phyloP scores from a whole-genome alignment of 345 rosid species.

The Citrus maxima region DNA sequence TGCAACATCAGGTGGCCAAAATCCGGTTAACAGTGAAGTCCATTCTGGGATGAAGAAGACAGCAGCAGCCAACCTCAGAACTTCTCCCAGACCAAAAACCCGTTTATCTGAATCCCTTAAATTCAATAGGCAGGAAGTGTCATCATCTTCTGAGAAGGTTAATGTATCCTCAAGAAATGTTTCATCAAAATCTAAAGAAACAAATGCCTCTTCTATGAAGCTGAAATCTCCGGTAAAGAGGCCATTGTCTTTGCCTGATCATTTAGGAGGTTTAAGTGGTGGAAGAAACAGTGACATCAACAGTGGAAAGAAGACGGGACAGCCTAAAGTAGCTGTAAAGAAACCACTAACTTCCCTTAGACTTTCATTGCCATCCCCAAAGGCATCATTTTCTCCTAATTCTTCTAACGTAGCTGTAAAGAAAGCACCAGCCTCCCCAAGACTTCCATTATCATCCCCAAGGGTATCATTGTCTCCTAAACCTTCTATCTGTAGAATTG shows the following conservation, averaged over 20 bases:
- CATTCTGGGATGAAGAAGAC: slow-evolving; percentile 9
- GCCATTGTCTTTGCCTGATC: slow-evolving; percentile 19
- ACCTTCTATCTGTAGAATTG: slow-evolving; percentile 24
- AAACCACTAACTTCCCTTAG: slow-evolving; percentile 20
- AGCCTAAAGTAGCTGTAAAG: slow-evolving; percentile 25
- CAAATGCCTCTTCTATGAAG: slow-evolving; percentile 32
- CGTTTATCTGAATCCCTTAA: slow-evolving; percentile 9
- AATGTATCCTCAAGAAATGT: slow-evolving; percentile 23
- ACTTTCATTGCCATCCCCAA: slow-evolving; percentile 15
- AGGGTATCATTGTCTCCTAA: slow-evolving; percentile 32
- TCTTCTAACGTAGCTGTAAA: slow-evolving; percentile 23
- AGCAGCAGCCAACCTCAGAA: slow-evolving; percentile 17
- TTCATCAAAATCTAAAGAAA: slow-evolving; percentile 33
- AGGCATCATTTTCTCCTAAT: slow-evolving; percentile 24
- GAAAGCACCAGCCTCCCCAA: slow-evolving; percentile 27
- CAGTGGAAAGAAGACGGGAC: slow-evolving; percentile 23
- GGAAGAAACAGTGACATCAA: slow-evolving; percentile 26
- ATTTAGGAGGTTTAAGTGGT: slow-evolving; percentile 27
- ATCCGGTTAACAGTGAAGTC: neutral
- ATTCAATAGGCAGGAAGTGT: slow-evolving; percentile 21
- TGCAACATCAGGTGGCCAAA: slow-evolving; percentile 5
- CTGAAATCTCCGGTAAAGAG: slow-evolving; percentile 20
- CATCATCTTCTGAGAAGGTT: slow-evolving; percentile 24
- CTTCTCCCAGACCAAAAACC: slow-evolving; percentile 22
- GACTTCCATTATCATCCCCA: slow-evolving; percentile 25